Base-by-base conservation (phyloP, 805 yeast genomes). In the Diddensiella santjacobensis region DNA sequence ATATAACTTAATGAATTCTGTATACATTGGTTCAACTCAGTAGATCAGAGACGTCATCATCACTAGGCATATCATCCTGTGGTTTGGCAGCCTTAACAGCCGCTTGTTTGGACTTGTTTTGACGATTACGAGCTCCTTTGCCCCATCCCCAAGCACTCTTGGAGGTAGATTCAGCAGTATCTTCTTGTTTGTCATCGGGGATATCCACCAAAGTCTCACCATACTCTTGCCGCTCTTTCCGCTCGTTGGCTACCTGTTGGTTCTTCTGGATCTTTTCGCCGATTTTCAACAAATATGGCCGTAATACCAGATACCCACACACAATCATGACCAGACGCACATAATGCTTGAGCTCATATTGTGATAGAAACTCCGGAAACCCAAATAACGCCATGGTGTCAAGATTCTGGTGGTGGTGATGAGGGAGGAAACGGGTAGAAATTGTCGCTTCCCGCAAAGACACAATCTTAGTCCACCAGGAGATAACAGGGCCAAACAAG, bases 21-120 rank as follows among this genome's bases (percentile, higher is more conserved):
- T 26, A n/a, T n/a, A n/a, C n/a, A n/a, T n/a, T n/a, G 36, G 40
- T 6, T 45, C 40, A 22, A n/a, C 20, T 15, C 35, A 64, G 40
- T 40, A 64, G 50, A 45, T 64, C 68, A 1, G 60, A 50, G 3
- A 64, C 61, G 44, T 64, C 68, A n/a, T 64, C 68, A 42, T 64
- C 68, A 35, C 63, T 58, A 18, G 57, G 55, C 61, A 63, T 57
- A 8, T 60, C 63, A 10, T 51, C 59, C 4, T 46, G 52, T n/a
- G 53, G 42, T 22, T 40, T 49, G 22, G 51, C 53, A 24, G 46
- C 45, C 8, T 50, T 40, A 3, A 45, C 15, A 11, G 43, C 29
- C 15, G 18, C 36, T 19, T 22, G n/a, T 22, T 24, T 13, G 15
- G 43, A 8, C 29, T 42, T 33, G 4, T 46, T 37, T 5, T 43